Evolutionary conservation across 495 filamentous ascomycete species (phyloP).

Genomic region (Apiosordaria backusii): DNA sequence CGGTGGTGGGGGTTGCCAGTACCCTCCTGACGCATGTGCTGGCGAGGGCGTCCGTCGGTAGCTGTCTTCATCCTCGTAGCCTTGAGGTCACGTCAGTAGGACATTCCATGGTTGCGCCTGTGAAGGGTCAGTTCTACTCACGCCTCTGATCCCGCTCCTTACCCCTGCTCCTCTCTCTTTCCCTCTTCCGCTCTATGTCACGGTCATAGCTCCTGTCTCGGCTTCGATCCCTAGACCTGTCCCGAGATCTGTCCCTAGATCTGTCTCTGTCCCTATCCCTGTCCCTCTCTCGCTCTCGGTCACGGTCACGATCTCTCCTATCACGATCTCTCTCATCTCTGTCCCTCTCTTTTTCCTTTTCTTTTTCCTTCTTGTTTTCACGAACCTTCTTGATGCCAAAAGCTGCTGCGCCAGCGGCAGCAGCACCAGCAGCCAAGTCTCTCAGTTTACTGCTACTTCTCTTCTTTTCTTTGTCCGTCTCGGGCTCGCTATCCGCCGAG

Average conservation of each 20-base stretch:
- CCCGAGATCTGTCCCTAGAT: constrained; percentile 14
- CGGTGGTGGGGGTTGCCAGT: constrained; percentile 41
- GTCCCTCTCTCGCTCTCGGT: constrained; percentile 4
- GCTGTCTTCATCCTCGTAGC: constrained; percentile 42
- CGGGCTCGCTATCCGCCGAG: constrained; percentile 35
- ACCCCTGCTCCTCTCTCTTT: constrained; percentile 26
- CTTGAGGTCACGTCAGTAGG: constrained; percentile 23
- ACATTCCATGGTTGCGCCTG: constrained; percentile 10
- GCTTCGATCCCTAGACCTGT: constrained; percentile 23
- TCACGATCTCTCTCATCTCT: constrained; percentile 30
- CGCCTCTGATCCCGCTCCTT: constrained; percentile 42
- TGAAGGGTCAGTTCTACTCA: constrained; percentile 16
- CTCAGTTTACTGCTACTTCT: constrained; percentile 61
- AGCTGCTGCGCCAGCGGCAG: constrained; percentile 69
- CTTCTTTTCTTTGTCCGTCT: constrained; percentile 38
- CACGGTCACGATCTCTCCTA: constrained; percentile 27
- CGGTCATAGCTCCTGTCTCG: constrained; percentile 14
- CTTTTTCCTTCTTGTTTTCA: constrained; percentile 42
- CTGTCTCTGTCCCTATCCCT: constrained; percentile 19
- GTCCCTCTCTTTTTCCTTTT: constrained; percentile 40
- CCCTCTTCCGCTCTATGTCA: constrained; percentile 14
- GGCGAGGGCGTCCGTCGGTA: constrained; percentile 44
- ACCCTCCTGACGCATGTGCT: constrained; percentile 51
- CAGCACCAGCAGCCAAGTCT: constrained; percentile 63
- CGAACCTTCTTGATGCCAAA: constrained; percentile 72